Base-by-base conservation (phyloP, 768 basidiomycete species). In the Russula olivacea region DNA sequence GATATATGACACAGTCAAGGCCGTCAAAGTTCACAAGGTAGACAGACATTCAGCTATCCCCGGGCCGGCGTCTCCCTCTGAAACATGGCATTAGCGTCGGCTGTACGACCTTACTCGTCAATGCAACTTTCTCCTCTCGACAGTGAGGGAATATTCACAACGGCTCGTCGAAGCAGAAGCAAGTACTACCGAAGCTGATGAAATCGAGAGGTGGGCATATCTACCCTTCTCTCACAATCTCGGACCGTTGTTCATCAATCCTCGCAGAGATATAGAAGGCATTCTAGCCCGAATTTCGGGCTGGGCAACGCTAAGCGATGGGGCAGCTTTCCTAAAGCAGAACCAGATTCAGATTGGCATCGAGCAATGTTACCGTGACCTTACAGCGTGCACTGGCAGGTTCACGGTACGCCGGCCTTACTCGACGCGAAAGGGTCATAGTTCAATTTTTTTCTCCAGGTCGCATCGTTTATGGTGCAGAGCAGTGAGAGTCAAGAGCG, bases 311-410 rank as follows among this genome's bases (percentile, higher is more conserved):
- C 50, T 60, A 17, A 4, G 32, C 23, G 15, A 55, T 12, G 7
- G 4, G 21, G 14, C 25, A 2, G 40, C 21, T 58, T 76, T 79
- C 66, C 50, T 78, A 15, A 69, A 69, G 47, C 77, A 76, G 65
- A 61, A 70, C 23, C 77, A 77, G 53, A 77, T 80, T n/a, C 74
- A 74, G 61, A 70, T 76, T 38, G 78, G 76, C 1, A 74, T 80
- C 47, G 74, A 76, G 53, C 67, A 72, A 43, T 69, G 78, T 34
- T 69, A 77, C 60, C 72, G 69, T 30, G 73, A 78, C 48, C 73
- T 80, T n/a, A 74, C 77, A 50, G 68, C 65, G 36, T 73, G 72
- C 30, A 71, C 74, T 56, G 71, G 72, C 62, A 74, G 72, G 59
- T 78, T 78, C 66, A 72, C 71, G 41, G 78, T 78, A 60, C 55